Conservation (phyloP, 2,329 filamentous ascomycete species). For the Cladosporium sp. region DNA sequence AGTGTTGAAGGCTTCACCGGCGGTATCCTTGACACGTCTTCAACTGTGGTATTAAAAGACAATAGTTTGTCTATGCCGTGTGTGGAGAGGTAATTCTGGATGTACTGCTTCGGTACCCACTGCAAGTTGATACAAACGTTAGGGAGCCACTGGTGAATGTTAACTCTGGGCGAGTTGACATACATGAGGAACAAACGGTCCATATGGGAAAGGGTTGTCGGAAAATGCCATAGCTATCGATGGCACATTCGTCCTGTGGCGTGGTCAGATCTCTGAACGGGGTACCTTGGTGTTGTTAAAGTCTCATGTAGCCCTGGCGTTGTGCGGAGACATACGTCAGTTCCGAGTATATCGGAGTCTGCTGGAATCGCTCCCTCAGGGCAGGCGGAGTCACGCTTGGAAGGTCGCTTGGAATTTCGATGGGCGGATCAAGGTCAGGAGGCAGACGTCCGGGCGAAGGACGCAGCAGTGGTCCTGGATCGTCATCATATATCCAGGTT, state of each 20-base stretch:
- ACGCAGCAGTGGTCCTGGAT: conserved; percentile 31
- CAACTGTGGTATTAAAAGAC: conserved; percentile 49
- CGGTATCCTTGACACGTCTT: conserved; percentile 42
- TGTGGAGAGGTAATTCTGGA: conserved; percentile 52
- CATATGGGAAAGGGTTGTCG: conserved; percentile 50
- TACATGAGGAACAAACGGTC: conserved; percentile 51
- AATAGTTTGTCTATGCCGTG: conserved; percentile 47
- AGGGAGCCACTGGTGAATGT: too few species aligned
- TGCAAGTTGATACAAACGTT: background rate
- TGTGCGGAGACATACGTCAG: conserved; percentile 34
- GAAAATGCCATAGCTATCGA: conserved; percentile 56
- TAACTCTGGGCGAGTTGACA: background rate
- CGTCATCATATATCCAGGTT: conserved; percentile 48
- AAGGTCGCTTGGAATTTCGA: conserved; percentile 42
- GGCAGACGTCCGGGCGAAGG: conserved; percentile 44
- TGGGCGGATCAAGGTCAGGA: conserved; percentile 42
- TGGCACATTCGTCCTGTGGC: conserved; percentile 48
- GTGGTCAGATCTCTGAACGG: too few species aligned
- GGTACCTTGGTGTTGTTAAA: too few species aligned
- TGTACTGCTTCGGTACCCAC: conserved; percentile 51
- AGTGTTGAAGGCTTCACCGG: background rate
- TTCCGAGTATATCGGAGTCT: conserved; percentile 50
- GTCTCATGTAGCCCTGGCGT: too few species aligned
- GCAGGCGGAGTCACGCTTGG: conserved; percentile 40
- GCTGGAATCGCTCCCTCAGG: conserved; percentile 42